Conservation (phyloP, 345 rosid genomes). For the Geranium rotundifolium region DNA sequence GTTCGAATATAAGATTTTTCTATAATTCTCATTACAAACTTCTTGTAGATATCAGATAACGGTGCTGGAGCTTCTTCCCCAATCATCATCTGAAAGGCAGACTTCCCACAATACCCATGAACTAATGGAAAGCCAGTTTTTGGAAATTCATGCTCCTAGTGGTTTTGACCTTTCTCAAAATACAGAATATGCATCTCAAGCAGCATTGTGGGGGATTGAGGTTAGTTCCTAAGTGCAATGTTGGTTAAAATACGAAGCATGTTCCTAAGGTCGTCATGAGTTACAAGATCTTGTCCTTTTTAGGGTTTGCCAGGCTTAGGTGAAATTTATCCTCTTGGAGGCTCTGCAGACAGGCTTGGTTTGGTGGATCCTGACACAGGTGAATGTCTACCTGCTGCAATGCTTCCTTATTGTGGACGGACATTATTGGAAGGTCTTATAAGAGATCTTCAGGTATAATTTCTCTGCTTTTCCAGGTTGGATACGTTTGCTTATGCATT, state of each 20-base stretch:
- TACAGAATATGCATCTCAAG: slow-evolving; percentile 73
- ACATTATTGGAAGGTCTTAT: slow-evolving; percentile 89
- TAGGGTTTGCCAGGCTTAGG: slow-evolving; percentile 91
- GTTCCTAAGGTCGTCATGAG: slow-evolving; percentile 17
- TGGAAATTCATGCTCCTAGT: slow-evolving; percentile 63
- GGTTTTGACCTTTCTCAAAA: slow-evolving; percentile 65
- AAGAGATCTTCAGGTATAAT: slow-evolving; percentile 81
- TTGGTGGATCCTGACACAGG: slow-evolving; percentile 74
- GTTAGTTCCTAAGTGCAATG: slow-evolving; percentile 26
- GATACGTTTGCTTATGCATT: slow-evolving; percentile 4
- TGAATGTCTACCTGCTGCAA: slow-evolving; percentile 92
- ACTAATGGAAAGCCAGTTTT: slow-evolving; percentile 40
- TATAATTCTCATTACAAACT: slow-evolving; percentile 4
- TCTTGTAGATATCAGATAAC: slow-evolving; percentile 68
- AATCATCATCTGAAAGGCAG: slow-evolving; percentile 35
- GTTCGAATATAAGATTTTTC: neutral
- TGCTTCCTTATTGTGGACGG: slow-evolving; percentile 91
- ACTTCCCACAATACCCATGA: slow-evolving; percentile 31
- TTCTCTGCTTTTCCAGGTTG: slow-evolving; percentile 7
- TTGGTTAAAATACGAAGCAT: neutral
- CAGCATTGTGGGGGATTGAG: slow-evolving; percentile 92
- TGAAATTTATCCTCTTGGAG: slow-evolving; percentile 90
- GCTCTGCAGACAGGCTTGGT: slow-evolving; percentile 84
- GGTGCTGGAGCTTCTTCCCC: slow-evolving; percentile 72
- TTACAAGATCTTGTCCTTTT: slow-evolving; percentile 38